phyloP scores from a whole-genome alignment of 495 filamentous ascomycete species.

The Parathielavia appendiculata region DNA sequence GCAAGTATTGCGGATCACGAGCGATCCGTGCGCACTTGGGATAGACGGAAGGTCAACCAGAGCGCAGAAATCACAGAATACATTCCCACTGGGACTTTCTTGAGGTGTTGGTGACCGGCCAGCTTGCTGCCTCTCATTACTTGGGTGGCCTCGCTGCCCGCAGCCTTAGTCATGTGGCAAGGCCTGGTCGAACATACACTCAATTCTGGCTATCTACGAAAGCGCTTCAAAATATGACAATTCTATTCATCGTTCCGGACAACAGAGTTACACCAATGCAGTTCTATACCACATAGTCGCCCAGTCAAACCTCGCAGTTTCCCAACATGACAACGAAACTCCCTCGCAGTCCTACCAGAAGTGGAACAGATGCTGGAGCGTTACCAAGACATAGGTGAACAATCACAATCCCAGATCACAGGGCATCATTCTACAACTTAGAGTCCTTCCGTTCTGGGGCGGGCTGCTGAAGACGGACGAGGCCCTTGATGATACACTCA shows the following conservation, averaged over 20 bases:
- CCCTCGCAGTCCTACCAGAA: neutral
- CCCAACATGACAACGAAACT: too few species aligned
- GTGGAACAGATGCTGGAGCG: neutral
- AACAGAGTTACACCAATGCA: too few species aligned
- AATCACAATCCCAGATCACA: neutral
- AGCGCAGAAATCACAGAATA: neutral
- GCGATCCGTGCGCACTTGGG: neutral
- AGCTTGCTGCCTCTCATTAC: too few species aligned
- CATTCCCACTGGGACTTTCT: neutral
- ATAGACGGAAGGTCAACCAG: neutral
- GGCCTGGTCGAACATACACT: too few species aligned
- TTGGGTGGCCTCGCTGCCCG: too few species aligned
- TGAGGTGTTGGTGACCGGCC: neutral
- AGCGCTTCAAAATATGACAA: too few species aligned
- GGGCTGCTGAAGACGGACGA: constrained; percentile 25
- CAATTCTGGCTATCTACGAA: too few species aligned
- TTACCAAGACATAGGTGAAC: neutral
- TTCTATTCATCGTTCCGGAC: too few species aligned
- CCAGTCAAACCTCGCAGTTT: too few species aligned
- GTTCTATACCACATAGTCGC: too few species aligned
- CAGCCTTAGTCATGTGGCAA: too few species aligned
- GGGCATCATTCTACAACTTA: constrained; percentile 17
- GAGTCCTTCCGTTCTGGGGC: constrained; percentile 22
- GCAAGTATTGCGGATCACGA: neutral
- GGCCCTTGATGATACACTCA: constrained; percentile 13